phyloP scores from a whole-genome alignment of 495 filamentous ascomycete species.

The Hyaloscypha finlandica region DNA sequence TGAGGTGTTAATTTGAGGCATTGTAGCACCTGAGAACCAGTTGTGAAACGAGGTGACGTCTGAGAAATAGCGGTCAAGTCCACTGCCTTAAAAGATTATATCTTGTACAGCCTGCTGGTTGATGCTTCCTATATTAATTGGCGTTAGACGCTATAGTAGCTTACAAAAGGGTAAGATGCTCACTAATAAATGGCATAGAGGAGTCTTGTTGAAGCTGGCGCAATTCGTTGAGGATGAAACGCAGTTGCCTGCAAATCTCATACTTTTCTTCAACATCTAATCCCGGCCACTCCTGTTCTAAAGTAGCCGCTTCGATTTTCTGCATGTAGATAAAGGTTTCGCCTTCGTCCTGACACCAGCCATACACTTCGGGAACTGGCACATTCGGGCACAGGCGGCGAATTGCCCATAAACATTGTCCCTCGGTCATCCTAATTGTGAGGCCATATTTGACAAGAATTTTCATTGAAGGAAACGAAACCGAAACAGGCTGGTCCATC shows the following conservation, averaged over 20 bases:
- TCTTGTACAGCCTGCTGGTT: conserved; percentile 31
- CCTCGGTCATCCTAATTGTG: conserved; percentile 12
- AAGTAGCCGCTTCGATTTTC: conserved; percentile 29
- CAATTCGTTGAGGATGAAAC: conserved; percentile 32
- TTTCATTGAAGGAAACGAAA: conserved; percentile 8
- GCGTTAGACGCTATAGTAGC: no score
- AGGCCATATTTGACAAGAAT: conserved; percentile 22
- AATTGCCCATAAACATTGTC: conserved; percentile 27
- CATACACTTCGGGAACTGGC: conserved; percentile 26
- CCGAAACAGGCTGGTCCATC: neutral
- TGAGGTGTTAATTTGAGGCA: conserved; percentile 11
- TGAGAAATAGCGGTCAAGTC: conserved; percentile 12
- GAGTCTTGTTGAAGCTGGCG: conserved; percentile 36
- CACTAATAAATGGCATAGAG: conserved; percentile 20
- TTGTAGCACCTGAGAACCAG: conserved; percentile 20
- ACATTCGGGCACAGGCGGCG: conserved; percentile 4
- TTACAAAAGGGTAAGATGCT: neutral
- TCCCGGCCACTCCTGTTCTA: conserved; percentile 35
- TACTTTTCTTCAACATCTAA: conserved; percentile 30
- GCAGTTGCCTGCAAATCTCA: conserved; percentile 36
- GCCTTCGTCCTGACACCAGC: conserved; percentile 27
- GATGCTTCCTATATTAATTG: conserved; percentile 27
- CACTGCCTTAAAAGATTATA: conserved; percentile 10
- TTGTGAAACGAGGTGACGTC: conserved; percentile 19
- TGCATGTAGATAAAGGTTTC: conserved; percentile 37